A percentile compares a stretch with the other conserved stretches of the same genome.
These are phyloP conservation scores for Aspergillus fumigatiaffinis DNA, from an alignment of 2,329 filamentous ascomycete genomes.

Conservation along the genomic window DNA sequence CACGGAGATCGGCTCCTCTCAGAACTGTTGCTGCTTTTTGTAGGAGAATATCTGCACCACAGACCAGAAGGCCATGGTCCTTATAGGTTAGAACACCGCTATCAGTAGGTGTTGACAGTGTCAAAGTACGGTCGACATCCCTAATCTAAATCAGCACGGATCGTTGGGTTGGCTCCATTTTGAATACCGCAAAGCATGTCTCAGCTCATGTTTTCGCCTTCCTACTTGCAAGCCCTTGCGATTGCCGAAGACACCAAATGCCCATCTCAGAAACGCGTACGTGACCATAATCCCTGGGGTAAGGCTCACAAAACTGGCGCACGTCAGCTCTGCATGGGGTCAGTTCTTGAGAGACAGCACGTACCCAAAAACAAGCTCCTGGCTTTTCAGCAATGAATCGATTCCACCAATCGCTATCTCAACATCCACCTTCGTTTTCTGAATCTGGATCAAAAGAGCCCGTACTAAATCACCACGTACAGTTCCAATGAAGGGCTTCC, in stretches of 20 bases:
- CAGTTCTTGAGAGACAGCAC: slow-evolving; percentile 6
- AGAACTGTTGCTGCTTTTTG: slow-evolving; percentile 64
- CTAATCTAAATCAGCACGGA: slow-evolving; percentile 27
- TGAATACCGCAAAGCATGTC: slow-evolving; percentile 66
- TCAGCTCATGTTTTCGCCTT: slow-evolving; percentile 64
- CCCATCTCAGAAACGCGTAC: slow-evolving; percentile 68
- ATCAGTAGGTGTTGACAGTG: slow-evolving; percentile 63
- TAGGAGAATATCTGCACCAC: slow-evolving; percentile 81
- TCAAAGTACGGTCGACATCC: slow-evolving; percentile 80
- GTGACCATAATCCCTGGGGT: slow-evolving; percentile 90
- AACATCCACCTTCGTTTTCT: slow-evolving; percentile 98
- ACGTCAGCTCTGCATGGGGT: slow-evolving; percentile 9
- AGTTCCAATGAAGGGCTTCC: slow-evolving; percentile 75
- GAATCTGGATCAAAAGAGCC: slow-evolving; percentile 89
- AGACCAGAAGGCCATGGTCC: slow-evolving; percentile 84
- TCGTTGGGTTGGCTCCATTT: background rate
- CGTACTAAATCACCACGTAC: slow-evolving; percentile 82
- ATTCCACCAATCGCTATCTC: slow-evolving; percentile 96
- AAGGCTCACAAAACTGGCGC: slow-evolving; percentile 73
- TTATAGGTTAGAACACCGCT: slow-evolving; percentile 81
- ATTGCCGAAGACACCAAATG: slow-evolving; percentile 65
- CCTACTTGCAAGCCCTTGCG: slow-evolving; percentile 64
- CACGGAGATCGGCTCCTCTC: slow-evolving; percentile 69
- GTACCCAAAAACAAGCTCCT: slow-evolving; percentile 85
- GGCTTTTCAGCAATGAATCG: slow-evolving; percentile 88